phyloP scores from a whole-genome alignment of 176 grass and related monocot species.

The Juncus effusus region DNA sequence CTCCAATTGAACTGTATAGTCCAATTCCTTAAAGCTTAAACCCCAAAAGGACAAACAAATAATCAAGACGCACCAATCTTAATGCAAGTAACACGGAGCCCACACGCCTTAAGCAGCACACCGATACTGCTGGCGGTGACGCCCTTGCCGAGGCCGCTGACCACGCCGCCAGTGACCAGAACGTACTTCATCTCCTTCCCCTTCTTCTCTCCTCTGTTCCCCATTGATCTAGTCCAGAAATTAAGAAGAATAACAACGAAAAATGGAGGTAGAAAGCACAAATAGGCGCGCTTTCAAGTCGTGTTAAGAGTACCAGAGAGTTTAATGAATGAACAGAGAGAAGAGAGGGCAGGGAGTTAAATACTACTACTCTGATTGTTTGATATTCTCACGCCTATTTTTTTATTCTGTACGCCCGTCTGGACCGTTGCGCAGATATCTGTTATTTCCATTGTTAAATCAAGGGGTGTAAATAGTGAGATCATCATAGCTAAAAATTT shows the following conservation, averaged over 20 bases:
- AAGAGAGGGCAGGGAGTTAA: background rate
- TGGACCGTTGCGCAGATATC: background rate
- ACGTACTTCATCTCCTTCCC: slow-evolving; percentile 30
- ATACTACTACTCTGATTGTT: background rate
- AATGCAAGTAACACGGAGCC: slow-evolving; percentile 39
- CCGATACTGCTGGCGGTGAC: slow-evolving; percentile 48
- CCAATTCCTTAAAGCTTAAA: no score
- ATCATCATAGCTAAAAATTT: background rate
- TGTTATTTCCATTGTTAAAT: background rate
- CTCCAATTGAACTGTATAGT: no score
- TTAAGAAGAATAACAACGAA: background rate
- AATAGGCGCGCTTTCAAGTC: slow-evolving; percentile 10
- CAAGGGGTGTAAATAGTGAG: no score
- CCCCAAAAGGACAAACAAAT: background rate
- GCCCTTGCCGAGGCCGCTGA: slow-evolving; percentile 32
- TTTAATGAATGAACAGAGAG: slow-evolving; percentile 4
- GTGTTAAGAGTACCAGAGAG: background rate
- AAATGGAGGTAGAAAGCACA: background rate
- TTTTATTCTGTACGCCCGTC: background rate
- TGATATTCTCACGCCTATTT: background rate
- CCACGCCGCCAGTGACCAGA: slow-evolving; percentile 26
- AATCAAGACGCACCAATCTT: slow-evolving; percentile 35
- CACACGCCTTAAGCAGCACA: slow-evolving; percentile 41
- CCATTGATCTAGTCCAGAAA: background rate
- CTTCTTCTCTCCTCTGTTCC: background rate